Evolutionary conservation across 305 asterid genomes (phyloP), one percentile per base, ranked within the genome.

Genomic region (Fraxinus floribunda): DNA sequence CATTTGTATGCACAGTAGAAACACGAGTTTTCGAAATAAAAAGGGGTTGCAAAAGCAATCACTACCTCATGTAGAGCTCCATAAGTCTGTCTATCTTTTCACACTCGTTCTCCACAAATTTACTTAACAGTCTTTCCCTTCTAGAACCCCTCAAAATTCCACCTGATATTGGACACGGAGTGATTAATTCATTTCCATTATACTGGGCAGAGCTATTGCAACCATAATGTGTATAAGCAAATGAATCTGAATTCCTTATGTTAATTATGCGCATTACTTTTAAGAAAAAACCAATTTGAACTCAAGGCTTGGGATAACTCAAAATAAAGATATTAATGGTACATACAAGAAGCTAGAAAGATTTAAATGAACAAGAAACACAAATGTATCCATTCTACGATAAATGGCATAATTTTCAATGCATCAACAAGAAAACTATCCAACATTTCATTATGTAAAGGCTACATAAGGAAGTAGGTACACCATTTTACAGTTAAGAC

Each of bases 31-130:
- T 76, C 64, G 39, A 49, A 35, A 41, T 41, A 41, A 41, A 41
- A 9, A 9, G 52, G 16, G 52, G 4, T 10, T 41, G 55, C 55
- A 62, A 3, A 79, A 72, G 68, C 75, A 84, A 68, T 85, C 80
- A 92, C 18, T 13, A 68, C 99, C 99, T 92, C 92, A 90, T 88
- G 90, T 94, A 91, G 80, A 94, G 98, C 87, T 96, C 98, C 99
- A 96, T 94, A 52, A 96, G 97, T 80, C 98, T 87, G 85, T 94
- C 99, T 82, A 96, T 93, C 89, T 96, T 96, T 89, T 96, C 99
- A 84, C 93, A 93, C 86, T 96, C 98, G 76, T 91, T 93, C 90
- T 96, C 98, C 88, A 94, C 97, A 85, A 96, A 96, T 90, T 94
- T 96, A 87, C 97, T 90, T 64, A 96, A 86, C 86, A 94, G 83